Conservation (phyloP, 768 basidiomycete genomes). For the Leccinum arenicola region DNA sequence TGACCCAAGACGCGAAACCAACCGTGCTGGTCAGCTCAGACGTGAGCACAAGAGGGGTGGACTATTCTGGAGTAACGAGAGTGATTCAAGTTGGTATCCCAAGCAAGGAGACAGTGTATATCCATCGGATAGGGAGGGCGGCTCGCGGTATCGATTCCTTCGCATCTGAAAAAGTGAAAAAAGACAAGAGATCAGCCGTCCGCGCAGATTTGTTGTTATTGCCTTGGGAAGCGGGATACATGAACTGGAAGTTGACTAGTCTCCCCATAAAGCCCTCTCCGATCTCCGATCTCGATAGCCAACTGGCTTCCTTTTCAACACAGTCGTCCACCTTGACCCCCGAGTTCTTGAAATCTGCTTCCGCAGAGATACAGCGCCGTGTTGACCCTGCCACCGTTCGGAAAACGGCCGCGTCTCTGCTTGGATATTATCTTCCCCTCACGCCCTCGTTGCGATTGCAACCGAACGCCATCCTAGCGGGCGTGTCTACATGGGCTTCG, state of each 20-base stretch:
- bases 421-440: constrained; percentile 71
- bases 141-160: constrained; percentile 59
- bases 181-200: constrained; percentile 27
- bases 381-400: constrained; percentile 51
- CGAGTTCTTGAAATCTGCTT: constrained; percentile 25
- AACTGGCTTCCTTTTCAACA: constrained; percentile 13
- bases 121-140: constrained; percentile 85
- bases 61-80: constrained; percentile 85
- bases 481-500: constrained; percentile 57
- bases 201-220: constrained; percentile 74
- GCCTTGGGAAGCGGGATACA: constrained; percentile 75
- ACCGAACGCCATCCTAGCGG: constrained; percentile 46
- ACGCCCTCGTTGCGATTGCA: constrained; percentile 44
- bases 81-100: constrained; percentile 92
- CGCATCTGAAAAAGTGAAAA: constrained; percentile 29
- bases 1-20: constrained; percentile 34
- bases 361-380: constrained; percentile 31
- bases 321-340: constrained; percentile 10
- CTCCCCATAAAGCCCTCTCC: constrained; percentile 69
- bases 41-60: constrained; percentile 84
- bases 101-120: constrained; percentile 62
- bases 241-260: constrained; percentile 55
- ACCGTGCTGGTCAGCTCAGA: constrained; percentile 81
- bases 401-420: constrained; percentile 60
- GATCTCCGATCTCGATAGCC: constrained; percentile 9